phyloP scores from a whole-genome alignment of 441 rosid genomes.

The Lepidium campestre region DNA sequence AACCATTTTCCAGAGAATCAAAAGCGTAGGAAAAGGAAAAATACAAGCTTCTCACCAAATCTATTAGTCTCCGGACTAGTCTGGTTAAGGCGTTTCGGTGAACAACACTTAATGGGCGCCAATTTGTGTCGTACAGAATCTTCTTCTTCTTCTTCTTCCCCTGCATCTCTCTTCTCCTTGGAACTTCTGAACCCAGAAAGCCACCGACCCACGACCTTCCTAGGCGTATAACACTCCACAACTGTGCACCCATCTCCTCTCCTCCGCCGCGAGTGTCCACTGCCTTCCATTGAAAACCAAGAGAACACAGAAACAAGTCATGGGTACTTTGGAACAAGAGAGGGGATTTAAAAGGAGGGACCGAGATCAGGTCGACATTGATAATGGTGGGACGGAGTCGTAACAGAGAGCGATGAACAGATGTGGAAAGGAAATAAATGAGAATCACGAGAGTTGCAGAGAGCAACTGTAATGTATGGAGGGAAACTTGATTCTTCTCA shows the following conservation, averaged over 20 bases:
- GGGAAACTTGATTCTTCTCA: constrained; percentile 10
- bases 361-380: constrained; percentile 22
- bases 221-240: constrained; percentile 28
- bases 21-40: neutral
- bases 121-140: neutral
- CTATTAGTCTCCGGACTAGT: neutral
- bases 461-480: neutral
- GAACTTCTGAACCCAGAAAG: constrained; percentile 25
- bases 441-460: constrained; percentile 33
- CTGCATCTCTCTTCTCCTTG: constrained; percentile 15
- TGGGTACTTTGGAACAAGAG: neutral
- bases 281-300: constrained; percentile 18
- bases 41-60: constrained; percentile 22
- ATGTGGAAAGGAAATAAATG: constrained; percentile 24
- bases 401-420: constrained; percentile 28
- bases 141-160: neutral
- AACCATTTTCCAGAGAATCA: neutral
- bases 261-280: constrained; percentile 14
- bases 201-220: constrained; percentile 23
- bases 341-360: constrained; percentile 24
- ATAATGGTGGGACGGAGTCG: constrained; percentile 32
- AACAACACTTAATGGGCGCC: constrained; percentile 12
- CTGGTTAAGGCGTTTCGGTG: constrained; percentile 17
- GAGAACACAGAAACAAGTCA: neutral
- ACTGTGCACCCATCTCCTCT: constrained; percentile 24